These are phyloP conservation scores for Didymellaceae sp. DNA, from an alignment of 2,329 filamentous ascomycete genomes.

Conservation along the genomic window DNA sequence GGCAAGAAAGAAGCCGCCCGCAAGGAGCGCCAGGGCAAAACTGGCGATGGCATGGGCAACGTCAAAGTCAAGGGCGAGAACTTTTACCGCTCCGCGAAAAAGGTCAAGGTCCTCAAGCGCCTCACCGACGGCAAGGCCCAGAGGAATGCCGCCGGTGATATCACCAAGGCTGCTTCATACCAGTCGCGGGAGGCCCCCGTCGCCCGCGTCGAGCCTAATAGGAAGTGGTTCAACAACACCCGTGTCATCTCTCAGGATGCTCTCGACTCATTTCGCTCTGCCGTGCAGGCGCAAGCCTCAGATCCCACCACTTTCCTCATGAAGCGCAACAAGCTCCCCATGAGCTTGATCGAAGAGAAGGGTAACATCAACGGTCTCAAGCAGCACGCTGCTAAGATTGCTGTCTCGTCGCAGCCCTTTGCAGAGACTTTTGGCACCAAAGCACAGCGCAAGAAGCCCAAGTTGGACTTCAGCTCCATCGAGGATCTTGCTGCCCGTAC, in stretches of 20 bases:
- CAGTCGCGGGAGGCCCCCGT: slow-evolving; percentile 82
- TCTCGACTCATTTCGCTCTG: slow-evolving; percentile 83
- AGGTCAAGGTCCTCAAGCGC: slow-evolving; percentile 87
- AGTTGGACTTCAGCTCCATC: slow-evolving; percentile 82
- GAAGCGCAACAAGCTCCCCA: slow-evolving; percentile 95
- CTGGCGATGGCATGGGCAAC: slow-evolving; percentile 85
- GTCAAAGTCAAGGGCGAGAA: slow-evolving; percentile 96
- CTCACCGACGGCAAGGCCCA: slow-evolving; percentile 85
- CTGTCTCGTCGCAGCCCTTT: slow-evolving; percentile 86
- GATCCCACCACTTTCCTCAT: slow-evolving; percentile 95
- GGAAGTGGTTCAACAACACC: slow-evolving; percentile 98
- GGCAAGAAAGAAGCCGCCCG: slow-evolving; percentile 90
- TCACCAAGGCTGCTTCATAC: slow-evolving; percentile 82
- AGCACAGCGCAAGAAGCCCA: slow-evolving; percentile 89
- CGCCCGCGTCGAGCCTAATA: slow-evolving; percentile 91
- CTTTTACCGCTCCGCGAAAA: slow-evolving; percentile 86
- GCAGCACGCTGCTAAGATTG: slow-evolving; percentile 92
- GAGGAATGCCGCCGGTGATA: slow-evolving; percentile 81
- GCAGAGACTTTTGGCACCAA: slow-evolving; percentile 91
- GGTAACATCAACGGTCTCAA: slow-evolving; percentile 79
- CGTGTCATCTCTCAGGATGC: slow-evolving; percentile 89
- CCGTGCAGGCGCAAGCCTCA: slow-evolving; percentile 86
- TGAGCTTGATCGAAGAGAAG: slow-evolving; percentile 88
- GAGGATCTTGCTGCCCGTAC: slow-evolving; percentile 82
- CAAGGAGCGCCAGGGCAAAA: slow-evolving; percentile 84